These are phyloP conservation scores for Lophiotrema nucula DNA, from an alignment of 495 filamentous ascomycete species.

Conservation along the genomic window DNA sequence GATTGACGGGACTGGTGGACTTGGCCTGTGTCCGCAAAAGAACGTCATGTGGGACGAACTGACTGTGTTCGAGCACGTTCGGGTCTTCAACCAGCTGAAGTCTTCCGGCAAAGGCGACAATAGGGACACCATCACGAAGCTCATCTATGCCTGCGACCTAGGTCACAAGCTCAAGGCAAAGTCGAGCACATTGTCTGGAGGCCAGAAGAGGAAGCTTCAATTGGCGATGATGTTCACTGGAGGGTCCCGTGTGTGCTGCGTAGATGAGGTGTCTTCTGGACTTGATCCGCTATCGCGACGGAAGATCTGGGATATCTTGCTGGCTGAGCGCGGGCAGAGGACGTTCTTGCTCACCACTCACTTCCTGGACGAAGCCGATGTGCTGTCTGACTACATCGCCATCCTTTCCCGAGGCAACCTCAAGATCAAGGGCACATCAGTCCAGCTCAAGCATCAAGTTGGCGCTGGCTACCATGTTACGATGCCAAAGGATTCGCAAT, in stretches of 20 bases:
- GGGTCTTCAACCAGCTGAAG: slow-evolving; percentile 78
- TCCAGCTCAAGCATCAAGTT: slow-evolving; percentile 41
- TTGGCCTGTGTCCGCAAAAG: slow-evolving; percentile 77
- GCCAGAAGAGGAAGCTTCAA: slow-evolving; percentile 87
- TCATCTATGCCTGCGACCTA: slow-evolving; percentile 70
- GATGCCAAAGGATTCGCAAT: not conserved
- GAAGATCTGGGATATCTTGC: slow-evolving; percentile 88
- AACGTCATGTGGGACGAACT: slow-evolving; percentile 91
- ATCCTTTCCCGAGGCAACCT: slow-evolving; percentile 44
- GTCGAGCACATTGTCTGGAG: slow-evolving; percentile 74
- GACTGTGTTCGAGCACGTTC: slow-evolving; percentile 79
- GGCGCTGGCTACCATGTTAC: slow-evolving; percentile 68
- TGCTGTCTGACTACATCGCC: slow-evolving; percentile 44
- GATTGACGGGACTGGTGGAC: slow-evolving; percentile 67
- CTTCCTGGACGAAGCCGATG: slow-evolving; percentile 47
- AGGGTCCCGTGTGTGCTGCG: slow-evolving; percentile 81
- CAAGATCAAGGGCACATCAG: slow-evolving; percentile 42
- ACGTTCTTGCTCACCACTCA: slow-evolving; percentile 84
- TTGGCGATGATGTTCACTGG: slow-evolving; percentile 92
- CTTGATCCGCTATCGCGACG: slow-evolving; percentile 77
- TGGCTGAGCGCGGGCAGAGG: slow-evolving; percentile 72
- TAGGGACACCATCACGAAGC: slow-evolving; percentile 54
- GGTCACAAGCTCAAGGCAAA: slow-evolving; percentile 68
- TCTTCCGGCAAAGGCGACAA: slow-evolving; percentile 45
- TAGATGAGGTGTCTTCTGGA: slow-evolving; percentile 84